Evolutionary conservation across 1,139 yeast genomes (phyloP).

Genomic region (Pichia norvegensis): DNA sequence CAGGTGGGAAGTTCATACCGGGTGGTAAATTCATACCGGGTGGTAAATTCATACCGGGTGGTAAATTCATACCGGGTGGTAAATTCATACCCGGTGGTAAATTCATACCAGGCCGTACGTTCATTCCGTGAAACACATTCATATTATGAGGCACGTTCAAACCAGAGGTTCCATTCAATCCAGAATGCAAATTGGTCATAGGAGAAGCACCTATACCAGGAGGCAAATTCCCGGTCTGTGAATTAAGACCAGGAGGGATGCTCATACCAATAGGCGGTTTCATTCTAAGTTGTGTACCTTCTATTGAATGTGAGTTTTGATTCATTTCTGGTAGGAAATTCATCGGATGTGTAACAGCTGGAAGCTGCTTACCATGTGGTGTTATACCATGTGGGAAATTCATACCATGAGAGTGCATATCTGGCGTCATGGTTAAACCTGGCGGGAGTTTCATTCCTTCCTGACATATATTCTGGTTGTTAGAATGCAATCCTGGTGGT

Average conservation of each 20-base stretch:
- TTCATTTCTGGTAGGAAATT: background rate
- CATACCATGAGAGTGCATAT: background rate
- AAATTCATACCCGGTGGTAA: background rate
- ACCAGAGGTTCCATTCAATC: background rate
- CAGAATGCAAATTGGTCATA: background rate
- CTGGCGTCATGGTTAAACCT: background rate
- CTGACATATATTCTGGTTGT: too few relatives aligned
- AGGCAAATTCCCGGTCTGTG: too few relatives aligned
- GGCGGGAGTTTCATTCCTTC: too few relatives aligned
- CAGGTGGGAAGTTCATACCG: background rate
- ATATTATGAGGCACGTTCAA: background rate
- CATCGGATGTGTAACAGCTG: background rate
- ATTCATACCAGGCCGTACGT: background rate
- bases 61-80: background rate
- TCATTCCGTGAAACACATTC: background rate
- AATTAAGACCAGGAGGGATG: too few relatives aligned
- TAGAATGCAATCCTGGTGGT: too few relatives aligned
- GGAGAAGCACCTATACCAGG: background rate
- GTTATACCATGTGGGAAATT: too few relatives aligned
- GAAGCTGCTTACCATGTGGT: background rate
- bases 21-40: background rate
- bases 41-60: conserved; percentile 1
- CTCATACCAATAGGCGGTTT: too few relatives aligned
- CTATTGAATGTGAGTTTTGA: background rate
- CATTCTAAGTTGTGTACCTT: too few relatives aligned